Evolutionary conservation across 441 rosid species (phyloP).

Genomic region (Macaranga tanarius): DNA sequence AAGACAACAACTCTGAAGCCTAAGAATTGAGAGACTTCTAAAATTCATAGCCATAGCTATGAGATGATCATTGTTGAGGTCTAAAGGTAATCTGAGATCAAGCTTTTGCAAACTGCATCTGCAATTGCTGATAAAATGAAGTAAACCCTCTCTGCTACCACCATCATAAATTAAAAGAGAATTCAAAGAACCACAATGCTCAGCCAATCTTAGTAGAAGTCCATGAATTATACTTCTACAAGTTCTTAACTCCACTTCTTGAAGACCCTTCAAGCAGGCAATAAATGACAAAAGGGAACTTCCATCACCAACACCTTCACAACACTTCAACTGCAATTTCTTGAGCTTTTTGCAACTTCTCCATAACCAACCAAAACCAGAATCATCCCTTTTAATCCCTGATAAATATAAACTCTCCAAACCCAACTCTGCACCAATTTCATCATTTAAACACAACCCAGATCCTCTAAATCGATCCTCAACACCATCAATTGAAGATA

Average conservation of each 20-base stretch:
- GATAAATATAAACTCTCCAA: slow-evolving; percentile 54
- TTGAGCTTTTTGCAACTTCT: slow-evolving; percentile 57
- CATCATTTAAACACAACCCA: slow-evolving; percentile 30
- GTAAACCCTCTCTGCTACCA: slow-evolving; percentile 64
- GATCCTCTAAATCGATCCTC: slow-evolving; percentile 20
- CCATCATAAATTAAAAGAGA: slow-evolving; percentile 83
- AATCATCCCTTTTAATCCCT: slow-evolving; percentile 55
- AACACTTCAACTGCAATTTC: slow-evolving; percentile 56
- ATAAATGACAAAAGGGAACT: slow-evolving; percentile 46
- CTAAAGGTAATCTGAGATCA: slow-evolving; percentile 80
- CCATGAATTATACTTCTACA: slow-evolving; percentile 63
- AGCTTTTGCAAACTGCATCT: slow-evolving; percentile 49
- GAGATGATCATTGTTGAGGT: slow-evolving; percentile 71
- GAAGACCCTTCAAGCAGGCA: slow-evolving; percentile 41
- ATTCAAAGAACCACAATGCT: slow-evolving; percentile 46
- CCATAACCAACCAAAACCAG: slow-evolving; percentile 61
- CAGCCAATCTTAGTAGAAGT: slow-evolving; percentile 52
- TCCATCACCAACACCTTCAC: slow-evolving; percentile 69
- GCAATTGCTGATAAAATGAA: slow-evolving; percentile 55
- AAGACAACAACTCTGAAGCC: slow-evolving; percentile 74
- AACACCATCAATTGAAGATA: slow-evolving; percentile 26
- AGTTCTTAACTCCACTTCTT: slow-evolving; percentile 64
- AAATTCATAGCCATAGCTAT: slow-evolving; percentile 51
- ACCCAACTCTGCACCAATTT: slow-evolving; percentile 43
- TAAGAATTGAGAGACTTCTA: slow-evolving; percentile 41